These are phyloP conservation scores for Yarrowia deformans DNA, from an alignment of 805 yeast species.

Conservation along the genomic window DNA sequence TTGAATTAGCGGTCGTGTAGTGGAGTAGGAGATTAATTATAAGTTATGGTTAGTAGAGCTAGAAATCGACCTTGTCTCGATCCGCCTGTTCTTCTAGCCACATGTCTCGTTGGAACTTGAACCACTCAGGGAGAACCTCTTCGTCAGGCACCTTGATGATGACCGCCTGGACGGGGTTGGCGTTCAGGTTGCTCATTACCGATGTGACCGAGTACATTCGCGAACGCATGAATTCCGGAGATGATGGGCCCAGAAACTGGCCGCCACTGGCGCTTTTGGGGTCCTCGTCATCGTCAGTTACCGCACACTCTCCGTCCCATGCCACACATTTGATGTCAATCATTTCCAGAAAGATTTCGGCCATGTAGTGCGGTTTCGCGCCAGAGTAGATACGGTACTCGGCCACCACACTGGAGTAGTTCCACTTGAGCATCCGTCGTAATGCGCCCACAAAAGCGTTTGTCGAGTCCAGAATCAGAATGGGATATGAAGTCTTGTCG, in stretches of 20 bases:
- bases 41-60: neutral
- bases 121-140: slow-evolving; percentile 76
- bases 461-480: slow-evolving; percentile 79
- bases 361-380: slow-evolving; percentile 74
- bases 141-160: slow-evolving; percentile 63
- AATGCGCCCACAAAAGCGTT: slow-evolving; percentile 81
- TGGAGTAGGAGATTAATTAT: no score
- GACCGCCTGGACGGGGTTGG: slow-evolving; percentile 47
- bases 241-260: neutral
- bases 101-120: slow-evolving; percentile 66
- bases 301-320: slow-evolving; percentile 45
- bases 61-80: slow-evolving; percentile 41
- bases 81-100: slow-evolving; percentile 56
- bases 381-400: slow-evolving; percentile 84
- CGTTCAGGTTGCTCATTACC: slow-evolving; percentile 3
- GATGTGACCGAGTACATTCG: slow-evolving; percentile 37
- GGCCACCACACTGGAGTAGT: slow-evolving; percentile 78
- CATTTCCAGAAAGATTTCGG: slow-evolving; percentile 83
- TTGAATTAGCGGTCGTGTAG: neutral
- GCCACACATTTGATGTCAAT: slow-evolving; percentile 64
- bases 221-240: slow-evolving; percentile 21
- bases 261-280: slow-evolving; percentile 47
- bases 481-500: slow-evolving; percentile 67
- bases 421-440: slow-evolving; percentile 88
- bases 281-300: slow-evolving; percentile 56